Evolutionary conservation across 2,329 filamentous ascomycete genomes (phyloP).

Genomic region (Aspergillus arachidicola): DNA sequence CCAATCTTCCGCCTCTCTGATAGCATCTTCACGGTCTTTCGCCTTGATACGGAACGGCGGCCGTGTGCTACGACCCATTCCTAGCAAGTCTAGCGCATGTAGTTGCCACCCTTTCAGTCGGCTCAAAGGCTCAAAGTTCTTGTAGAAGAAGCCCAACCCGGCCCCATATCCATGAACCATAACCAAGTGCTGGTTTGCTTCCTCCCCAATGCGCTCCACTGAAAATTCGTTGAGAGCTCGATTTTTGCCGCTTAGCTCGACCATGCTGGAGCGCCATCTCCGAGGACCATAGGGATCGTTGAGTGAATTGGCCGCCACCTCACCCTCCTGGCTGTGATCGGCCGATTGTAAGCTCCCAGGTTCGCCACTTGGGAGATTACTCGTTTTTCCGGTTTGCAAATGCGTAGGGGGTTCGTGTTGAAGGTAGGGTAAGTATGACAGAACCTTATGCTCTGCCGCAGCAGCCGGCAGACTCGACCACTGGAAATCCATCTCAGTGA

Average conservation of each 20-base stretch:
- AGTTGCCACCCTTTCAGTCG: conserved; percentile 80
- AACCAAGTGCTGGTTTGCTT: conserved; percentile 81
- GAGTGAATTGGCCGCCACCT: conserved; percentile 51
- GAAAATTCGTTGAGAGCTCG: conserved; percentile 91
- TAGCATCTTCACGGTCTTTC: conserved; percentile 78
- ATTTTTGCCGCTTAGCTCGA: conserved; percentile 81
- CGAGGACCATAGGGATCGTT: conserved; percentile 82
- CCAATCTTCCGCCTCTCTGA: conserved; percentile 88
- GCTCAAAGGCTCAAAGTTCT: conserved; percentile 89
- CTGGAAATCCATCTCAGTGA: conserved; percentile 49
- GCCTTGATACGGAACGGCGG: conserved; percentile 83
- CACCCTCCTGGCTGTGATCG: conserved; percentile 41
- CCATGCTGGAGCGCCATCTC: conserved; percentile 82
- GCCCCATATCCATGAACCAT: conserved; percentile 98
- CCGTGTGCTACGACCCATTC: conserved; percentile 86
- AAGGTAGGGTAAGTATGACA: conserved; percentile 82
- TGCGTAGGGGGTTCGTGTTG: conserved; percentile 67
- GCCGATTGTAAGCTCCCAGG: conserved; percentile 36
- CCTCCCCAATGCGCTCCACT: conserved; percentile 78
- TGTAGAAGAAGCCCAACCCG: conserved; percentile 96
- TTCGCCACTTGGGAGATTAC: conserved; percentile 28
- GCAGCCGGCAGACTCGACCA: conserved; percentile 85
- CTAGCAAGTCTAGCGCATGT: conserved; percentile 91
- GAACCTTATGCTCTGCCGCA: conserved; percentile 82
- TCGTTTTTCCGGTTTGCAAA: conserved; percentile 59